Evolutionary conservation across 176 grass and related monocot genomes (phyloP), one percentile per base, ranked within the genome.

Genomic region (Triticum turgidum): DNA sequence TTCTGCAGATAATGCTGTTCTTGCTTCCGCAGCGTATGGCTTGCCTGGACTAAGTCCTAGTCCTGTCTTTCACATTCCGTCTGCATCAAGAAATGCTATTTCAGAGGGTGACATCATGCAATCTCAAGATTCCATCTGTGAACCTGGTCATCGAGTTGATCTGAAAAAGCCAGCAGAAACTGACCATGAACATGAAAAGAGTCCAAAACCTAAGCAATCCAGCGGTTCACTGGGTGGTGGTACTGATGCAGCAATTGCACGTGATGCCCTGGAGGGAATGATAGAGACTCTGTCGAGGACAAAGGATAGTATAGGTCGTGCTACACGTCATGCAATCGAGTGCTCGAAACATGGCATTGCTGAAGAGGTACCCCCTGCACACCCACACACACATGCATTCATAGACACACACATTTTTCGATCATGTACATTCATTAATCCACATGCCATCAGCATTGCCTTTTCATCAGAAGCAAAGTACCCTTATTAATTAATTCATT

Each of bases 291-390:
- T 99, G 67, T 96, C 97, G 10, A 96, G 97, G 87, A 99, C 94
- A 84, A 99, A 99, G 30, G 97, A 99, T 61, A 99, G 97, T 82
- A 99, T 99, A 90, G 92, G 94, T 39, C 97, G 97, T 88, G 97
- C 97, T 87, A 96, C 93, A 73, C 90, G 93, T 52, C 93, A 88
- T 80, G 97, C 97, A 58, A 96, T 99, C 38, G 97, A 99, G 44
- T 99, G 97, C 90, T 88, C 92, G 49, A 99, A 96, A 91, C 95
- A 92, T 88, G 97, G 97, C 80, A 94, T 99, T 77, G 82, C 92
- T 79, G 83, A 85, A 75, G 94, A 99, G 90, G 97, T 99, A 65
- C 69, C 82, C 41, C 77, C 76, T 75, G 80, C 64, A 13, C 80
- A 20, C 56, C 13, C 69, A 14, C 78, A 34, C 61, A 1, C 58